These are phyloP conservation scores for Pseudohalonectria lignicola DNA, from an alignment of 2,329 filamentous ascomycete genomes.

Conservation along the genomic window DNA sequence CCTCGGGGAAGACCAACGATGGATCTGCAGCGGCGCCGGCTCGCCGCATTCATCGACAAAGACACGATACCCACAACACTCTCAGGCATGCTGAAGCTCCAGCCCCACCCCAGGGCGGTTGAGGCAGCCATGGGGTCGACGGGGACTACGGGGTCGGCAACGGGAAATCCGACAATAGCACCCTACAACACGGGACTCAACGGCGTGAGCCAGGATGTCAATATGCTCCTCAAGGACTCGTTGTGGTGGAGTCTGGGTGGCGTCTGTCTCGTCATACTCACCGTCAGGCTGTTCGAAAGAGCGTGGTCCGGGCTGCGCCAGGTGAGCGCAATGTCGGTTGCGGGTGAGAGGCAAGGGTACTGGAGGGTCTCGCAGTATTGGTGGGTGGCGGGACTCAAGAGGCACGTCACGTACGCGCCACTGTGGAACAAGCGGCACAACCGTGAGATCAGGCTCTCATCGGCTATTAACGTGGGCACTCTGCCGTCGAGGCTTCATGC, in stretches of 20 bases:
- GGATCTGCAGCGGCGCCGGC: no score
- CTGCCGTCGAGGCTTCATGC: slow-evolving; percentile 54
- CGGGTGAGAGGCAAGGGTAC: slow-evolving; percentile 42
- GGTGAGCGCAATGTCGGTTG: slow-evolving; percentile 44
- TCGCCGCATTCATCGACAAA: not conserved
- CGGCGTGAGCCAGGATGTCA: slow-evolving; percentile 48
- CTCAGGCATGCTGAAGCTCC: no score
- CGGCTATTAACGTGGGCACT: slow-evolving; percentile 41
- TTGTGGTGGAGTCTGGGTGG: slow-evolving; percentile 52
- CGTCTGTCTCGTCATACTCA: slow-evolving; percentile 40
- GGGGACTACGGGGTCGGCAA: slow-evolving; percentile 16
- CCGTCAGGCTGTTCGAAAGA: slow-evolving; percentile 42
- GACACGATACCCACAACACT: no score
- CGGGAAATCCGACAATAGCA: slow-evolving; percentile 36
- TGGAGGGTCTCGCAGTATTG: slow-evolving; percentile 47
- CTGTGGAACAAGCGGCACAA: slow-evolving; percentile 56
- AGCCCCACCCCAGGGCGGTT: slow-evolving; percentile 7
- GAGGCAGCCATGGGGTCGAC: slow-evolving; percentile 7
- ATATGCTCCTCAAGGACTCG: slow-evolving; percentile 43
- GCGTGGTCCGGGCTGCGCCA: slow-evolving; percentile 45
- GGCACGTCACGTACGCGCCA: slow-evolving; percentile 51
- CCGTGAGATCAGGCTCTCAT: slow-evolving; percentile 31
- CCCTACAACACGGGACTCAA: slow-evolving; percentile 45
- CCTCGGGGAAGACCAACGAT: no score
- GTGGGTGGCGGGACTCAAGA: slow-evolving; percentile 53